Conservation (phyloP, 2,329 filamentous ascomycete genomes). For the Paracamarosporium sp. region DNA sequence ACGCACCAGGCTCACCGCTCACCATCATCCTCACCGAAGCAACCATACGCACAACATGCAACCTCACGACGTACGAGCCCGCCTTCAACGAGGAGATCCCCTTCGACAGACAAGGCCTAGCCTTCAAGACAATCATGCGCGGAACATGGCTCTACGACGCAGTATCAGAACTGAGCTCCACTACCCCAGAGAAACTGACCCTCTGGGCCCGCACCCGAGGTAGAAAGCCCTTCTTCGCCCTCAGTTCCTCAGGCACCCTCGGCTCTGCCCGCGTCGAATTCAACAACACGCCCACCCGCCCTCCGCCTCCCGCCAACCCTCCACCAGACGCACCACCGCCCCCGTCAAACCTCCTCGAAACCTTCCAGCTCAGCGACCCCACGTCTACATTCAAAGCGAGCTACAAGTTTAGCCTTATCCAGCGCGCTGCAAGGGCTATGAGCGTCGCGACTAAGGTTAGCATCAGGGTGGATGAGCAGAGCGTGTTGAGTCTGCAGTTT, state of each 20-base stretch:
- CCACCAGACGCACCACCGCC: conserved; percentile 11
- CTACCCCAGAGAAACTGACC: conserved; percentile 75
- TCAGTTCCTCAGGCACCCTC: conserved; percentile 69
- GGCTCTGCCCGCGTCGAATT: conserved; percentile 69
- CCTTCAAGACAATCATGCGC: conserved; percentile 95
- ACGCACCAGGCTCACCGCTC: conserved; percentile 75
- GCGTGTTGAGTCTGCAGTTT: conserved; percentile 92
- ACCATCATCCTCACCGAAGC: conserved; percentile 86
- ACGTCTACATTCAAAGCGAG: conserved; percentile 56
- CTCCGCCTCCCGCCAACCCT: conserved; percentile 13
- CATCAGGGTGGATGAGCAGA: conserved; percentile 83
- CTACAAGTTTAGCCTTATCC: conserved; percentile 88
- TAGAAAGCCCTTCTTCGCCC: conserved; percentile 70
- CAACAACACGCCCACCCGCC: conserved; percentile 49
- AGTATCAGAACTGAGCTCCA: conserved; percentile 70
- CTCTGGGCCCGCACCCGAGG: conserved; percentile 52
- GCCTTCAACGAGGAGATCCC: conserved; percentile 76
- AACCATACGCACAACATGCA: conserved; percentile 75
- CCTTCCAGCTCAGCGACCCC: conserved; percentile 65
- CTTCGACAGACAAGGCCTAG: conserved; percentile 78
- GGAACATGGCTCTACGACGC: conserved; percentile 75
- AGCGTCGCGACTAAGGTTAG: conserved; percentile 90
- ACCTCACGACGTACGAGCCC: conserved; percentile 85
- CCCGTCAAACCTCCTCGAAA: conserved; percentile 67
- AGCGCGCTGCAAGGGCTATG: conserved; percentile 91